These are phyloP conservation scores for Euphorbia tirucalli DNA, from an alignment of 345 rosid genomes.

Conservation along the genomic window DNA sequence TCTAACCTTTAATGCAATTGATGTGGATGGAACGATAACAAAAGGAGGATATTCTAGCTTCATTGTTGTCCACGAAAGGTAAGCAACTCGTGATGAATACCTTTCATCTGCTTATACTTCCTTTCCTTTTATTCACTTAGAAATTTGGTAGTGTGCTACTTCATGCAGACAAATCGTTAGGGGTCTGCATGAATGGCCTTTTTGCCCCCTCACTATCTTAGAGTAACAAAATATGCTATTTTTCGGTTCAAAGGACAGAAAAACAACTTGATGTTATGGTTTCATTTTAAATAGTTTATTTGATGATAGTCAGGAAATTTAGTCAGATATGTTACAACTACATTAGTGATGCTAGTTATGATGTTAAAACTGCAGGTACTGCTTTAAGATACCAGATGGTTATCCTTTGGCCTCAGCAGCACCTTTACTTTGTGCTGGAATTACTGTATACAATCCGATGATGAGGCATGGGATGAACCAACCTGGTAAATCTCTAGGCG, in stretches of 20 bases:
- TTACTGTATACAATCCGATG: slow-evolving; percentile 87
- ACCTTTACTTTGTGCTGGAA: slow-evolving; percentile 88
- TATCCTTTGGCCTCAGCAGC: slow-evolving; percentile 76
- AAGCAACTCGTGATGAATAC: slow-evolving; percentile 8
- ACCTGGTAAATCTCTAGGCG: slow-evolving; percentile 75
- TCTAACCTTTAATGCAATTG: slow-evolving; percentile 63
- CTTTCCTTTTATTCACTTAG: too few species aligned
- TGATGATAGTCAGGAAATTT: background rate
- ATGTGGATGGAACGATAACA: slow-evolving; percentile 68
- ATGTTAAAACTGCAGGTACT: slow-evolving; percentile 53
- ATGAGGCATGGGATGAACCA: slow-evolving; percentile 74
- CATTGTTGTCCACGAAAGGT: slow-evolving; percentile 78
- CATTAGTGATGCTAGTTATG: background rate
- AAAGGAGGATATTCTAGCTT: slow-evolving; percentile 84
- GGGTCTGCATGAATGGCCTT: too few species aligned
- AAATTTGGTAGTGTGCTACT: too few species aligned
- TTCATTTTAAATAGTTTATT: too few species aligned
- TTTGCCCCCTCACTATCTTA: too few species aligned
- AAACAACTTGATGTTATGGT: too few species aligned
- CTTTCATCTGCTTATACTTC: too few species aligned
- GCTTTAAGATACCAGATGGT: slow-evolving; percentile 61
- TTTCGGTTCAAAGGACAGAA: too few species aligned
- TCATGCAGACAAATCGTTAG: too few species aligned
- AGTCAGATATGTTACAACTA: background rate
- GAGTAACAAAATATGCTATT: too few species aligned